phyloP scores from a whole-genome alignment of 768 basidiomycete genomes.

The Suillus ampliporus region DNA sequence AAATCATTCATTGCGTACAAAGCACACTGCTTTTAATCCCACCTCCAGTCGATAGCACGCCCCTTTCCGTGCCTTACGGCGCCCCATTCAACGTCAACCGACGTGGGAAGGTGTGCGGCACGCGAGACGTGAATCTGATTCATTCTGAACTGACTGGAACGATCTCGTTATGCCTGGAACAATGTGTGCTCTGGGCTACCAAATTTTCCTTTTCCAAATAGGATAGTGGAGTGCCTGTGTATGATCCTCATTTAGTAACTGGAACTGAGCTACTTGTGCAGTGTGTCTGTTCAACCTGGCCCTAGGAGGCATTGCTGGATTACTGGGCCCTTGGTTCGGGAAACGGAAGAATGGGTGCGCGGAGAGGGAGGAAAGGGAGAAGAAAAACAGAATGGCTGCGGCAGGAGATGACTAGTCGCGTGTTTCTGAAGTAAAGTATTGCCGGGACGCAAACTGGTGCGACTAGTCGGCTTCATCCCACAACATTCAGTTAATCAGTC shows the following conservation, averaged over 20 bases:
- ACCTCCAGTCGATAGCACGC: neutral
- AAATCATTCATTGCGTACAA: neutral
- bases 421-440: neutral
- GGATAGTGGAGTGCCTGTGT: neutral
- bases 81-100: neutral
- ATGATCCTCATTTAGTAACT: neutral
- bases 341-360: constrained; percentile 22
- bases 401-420: neutral
- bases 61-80: too few species aligned
- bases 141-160: neutral
- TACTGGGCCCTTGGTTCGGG: constrained; percentile 21
- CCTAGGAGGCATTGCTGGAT: constrained; percentile 1
- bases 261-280: neutral
- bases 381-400: neutral
- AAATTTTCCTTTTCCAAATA: neutral
- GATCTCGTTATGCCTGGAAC: neutral
- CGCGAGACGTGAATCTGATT: neutral
- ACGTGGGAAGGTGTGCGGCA: neutral
- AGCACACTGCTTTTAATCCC: neutral
- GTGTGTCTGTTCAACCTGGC: neutral
- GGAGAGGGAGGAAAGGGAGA: constrained; percentile 15
- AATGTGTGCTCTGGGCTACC: neutral
- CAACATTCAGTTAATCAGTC: too few species aligned
- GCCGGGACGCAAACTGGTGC: neutral
- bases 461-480: neutral